Percentiles rank a stretch among this genome's conserved stretches.
These are phyloP conservation scores for Neonectria coccinea DNA, from an alignment of 2,329 filamentous ascomycete genomes.

Conservation along the genomic window DNA sequence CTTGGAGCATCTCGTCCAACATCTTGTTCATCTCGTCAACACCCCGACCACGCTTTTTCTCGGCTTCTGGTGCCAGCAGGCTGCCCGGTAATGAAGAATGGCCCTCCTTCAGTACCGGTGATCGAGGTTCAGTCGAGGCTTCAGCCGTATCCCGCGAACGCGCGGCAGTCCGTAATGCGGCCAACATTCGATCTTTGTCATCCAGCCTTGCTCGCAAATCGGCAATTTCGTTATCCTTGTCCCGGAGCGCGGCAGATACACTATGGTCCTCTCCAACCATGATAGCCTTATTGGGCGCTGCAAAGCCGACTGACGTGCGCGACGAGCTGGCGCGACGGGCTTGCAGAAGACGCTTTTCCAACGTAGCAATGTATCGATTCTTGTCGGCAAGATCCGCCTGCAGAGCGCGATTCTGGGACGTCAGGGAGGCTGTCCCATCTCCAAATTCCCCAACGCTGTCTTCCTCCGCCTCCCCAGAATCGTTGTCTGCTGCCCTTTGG, in stretches of 20 bases:
- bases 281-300: slow-evolving; percentile 69
- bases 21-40: slow-evolving; percentile 94
- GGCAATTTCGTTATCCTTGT: slow-evolving; percentile 93
- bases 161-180: slow-evolving; percentile 85
- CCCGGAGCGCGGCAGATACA: slow-evolving; percentile 77
- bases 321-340: slow-evolving; percentile 91
- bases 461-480: slow-evolving; percentile 67
- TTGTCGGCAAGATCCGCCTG: slow-evolving; percentile 97
- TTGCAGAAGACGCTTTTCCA: slow-evolving; percentile 92
- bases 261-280: slow-evolving; percentile 85
- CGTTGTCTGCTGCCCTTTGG: slow-evolving; percentile 57
- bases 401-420: slow-evolving; percentile 89
- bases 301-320: slow-evolving; percentile 81
- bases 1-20: slow-evolving; percentile 96
- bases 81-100: slow-evolving; percentile 29
- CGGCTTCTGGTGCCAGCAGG: slow-evolving; percentile 32
- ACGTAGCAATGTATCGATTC: slow-evolving; percentile 92
- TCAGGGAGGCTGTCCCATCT: slow-evolving; percentile 84
- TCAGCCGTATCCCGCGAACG: slow-evolving; percentile 88
- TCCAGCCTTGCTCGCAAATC: slow-evolving; percentile 90
- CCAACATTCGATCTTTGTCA: slow-evolving; percentile 94
- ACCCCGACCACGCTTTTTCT: slow-evolving; percentile 71
- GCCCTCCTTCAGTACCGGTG: slow-evolving; percentile 40
- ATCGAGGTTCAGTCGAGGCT: slow-evolving; percentile 52
- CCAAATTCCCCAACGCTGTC: slow-evolving; percentile 84